Base-by-base conservation (phyloP, 495 filamentous ascomycete genomes). In the Penicillium tannophilum region DNA sequence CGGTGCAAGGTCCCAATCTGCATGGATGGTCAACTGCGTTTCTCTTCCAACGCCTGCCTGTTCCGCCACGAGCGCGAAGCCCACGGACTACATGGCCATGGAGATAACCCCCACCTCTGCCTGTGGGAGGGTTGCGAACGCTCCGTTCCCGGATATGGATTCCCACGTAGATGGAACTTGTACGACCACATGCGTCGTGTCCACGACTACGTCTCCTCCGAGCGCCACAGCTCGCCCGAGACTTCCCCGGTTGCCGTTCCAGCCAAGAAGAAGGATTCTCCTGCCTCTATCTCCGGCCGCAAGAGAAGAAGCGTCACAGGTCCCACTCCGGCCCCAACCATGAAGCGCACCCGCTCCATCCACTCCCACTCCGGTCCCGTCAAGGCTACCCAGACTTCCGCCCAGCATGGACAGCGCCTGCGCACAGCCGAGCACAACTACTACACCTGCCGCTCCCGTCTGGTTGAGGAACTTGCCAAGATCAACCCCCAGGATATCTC, bases 121-220 rank as follows among this genome's bases (percentile, higher is more conserved):
- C 83, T 84, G 31, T 93, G 90, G 73, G 79, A 86, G 49, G 90
- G 89, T 52, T 97, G 92, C 67, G 91, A 96, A 54, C 87, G 92
- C 56, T 84, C 90, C 51, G 74, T 86, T 46, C 79, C 84, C 24
- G 90, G 90, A 65, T 87, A 92, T 72, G 92, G 92, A 65, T 97
- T 97, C 67, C 92, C 91, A 35, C 86, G 92, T 68, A 86, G 91
- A 63, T 97, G 92, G 90, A 97, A 97, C 74, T 82, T 95, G 33
- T 84, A 86, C 73, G 92, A 97, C 80, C 92, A 97, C 79, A 95
- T 96, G 91, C 88, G 88, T 70, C 86, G 92, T 59, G 90, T 96
- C 16, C 92, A 97, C 76, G 89, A 93, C 74, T 90, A 92, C 76
- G 84, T 76, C 55, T 70, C 74, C 26, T 78, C 74, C 8, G 76